Percentiles rank a stretch among this genome's conserved stretches.
Conservation (phyloP, 345 rosid genomes). For the Aurinia saxatilis region DNA sequence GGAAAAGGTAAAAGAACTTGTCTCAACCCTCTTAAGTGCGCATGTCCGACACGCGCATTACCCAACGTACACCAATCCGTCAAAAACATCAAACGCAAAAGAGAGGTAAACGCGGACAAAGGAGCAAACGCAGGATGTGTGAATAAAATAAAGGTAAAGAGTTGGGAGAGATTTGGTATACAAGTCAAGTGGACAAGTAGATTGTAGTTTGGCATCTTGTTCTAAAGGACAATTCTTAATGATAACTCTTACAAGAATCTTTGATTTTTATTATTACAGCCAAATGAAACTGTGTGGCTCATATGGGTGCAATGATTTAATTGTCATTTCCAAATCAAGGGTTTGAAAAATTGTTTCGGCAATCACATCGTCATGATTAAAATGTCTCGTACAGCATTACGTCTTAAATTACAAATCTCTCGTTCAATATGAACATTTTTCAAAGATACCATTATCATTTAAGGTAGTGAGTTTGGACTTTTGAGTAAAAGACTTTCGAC, state of each 20-base stretch:
- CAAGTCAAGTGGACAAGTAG: slow-evolving; percentile 24
- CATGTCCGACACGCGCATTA: slow-evolving; percentile 30
- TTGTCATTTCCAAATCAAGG: slow-evolving; percentile 10
- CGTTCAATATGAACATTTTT: not conserved
- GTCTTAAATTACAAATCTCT: slow-evolving; percentile 11
- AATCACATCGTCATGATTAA: slow-evolving; percentile 19
- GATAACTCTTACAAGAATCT: slow-evolving; percentile 10
- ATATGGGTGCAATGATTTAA: slow-evolving; percentile 6
- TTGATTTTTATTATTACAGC: not conserved
- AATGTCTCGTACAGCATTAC: slow-evolving; percentile 11
- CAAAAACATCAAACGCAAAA: slow-evolving; percentile 5
- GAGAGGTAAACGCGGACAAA: slow-evolving; percentile 6
- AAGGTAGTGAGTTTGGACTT: slow-evolving; percentile 14
- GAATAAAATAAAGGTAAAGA: slow-evolving; percentile 9
- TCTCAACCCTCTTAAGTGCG: slow-evolving; percentile 18
- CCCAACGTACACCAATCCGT: slow-evolving; percentile 10
- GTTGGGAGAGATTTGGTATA: slow-evolving; percentile 3
- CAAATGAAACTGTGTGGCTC: slow-evolving; percentile 8
- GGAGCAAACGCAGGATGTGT: slow-evolving; percentile 11
- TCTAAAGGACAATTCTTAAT: slow-evolving; percentile 3
- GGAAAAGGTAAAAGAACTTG: not conserved
- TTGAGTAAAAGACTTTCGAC: slow-evolving; percentile 8
- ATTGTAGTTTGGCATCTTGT: slow-evolving; percentile 27
- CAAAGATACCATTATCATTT: slow-evolving; percentile 9
- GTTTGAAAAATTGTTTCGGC: not conserved